These are phyloP conservation scores for Yamadazyma conglobata DNA, from an alignment of 1,139 yeast species.

Conservation along the genomic window DNA sequence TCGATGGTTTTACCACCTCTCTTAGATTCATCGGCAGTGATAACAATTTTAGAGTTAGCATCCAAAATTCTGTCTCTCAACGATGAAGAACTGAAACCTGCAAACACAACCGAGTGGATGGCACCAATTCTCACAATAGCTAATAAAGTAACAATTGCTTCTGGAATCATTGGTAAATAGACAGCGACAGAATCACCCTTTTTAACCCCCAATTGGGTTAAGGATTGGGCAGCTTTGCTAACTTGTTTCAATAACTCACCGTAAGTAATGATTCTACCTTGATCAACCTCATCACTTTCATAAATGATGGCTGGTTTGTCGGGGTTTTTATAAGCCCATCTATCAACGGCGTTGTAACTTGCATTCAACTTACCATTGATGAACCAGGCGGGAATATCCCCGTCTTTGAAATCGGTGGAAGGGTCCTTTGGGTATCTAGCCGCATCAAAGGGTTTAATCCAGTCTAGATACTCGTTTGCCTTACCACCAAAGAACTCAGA, in stretches of 20 bases:
- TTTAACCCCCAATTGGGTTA: slow-evolving; percentile 62
- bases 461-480: slow-evolving; percentile 55
- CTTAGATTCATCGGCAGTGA: slow-evolving; percentile 94
- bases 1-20: slow-evolving; percentile 94
- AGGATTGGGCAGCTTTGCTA: slow-evolving; percentile 66
- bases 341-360: slow-evolving; percentile 72
- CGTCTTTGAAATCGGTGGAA: slow-evolving; percentile 53
- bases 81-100: slow-evolving; percentile 95
- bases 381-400: slow-evolving; percentile 76
- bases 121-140: slow-evolving; percentile 97
- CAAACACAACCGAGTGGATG: slow-evolving; percentile 92
- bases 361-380: slow-evolving; percentile 76
- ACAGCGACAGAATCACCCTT: slow-evolving; percentile 97
- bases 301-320: slow-evolving; percentile 72
- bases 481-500: slow-evolving; percentile 58
- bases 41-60: slow-evolving; percentile 83
- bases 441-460: slow-evolving; percentile 61
- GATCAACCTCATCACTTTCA: slow-evolving; percentile 74
- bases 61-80: slow-evolving; percentile 87
- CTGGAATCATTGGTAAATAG: slow-evolving; percentile 96
- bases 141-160: slow-evolving; percentile 89
- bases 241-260: slow-evolving; percentile 70
- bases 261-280: slow-evolving; percentile 62
- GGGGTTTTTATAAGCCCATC: slow-evolving; percentile 73
- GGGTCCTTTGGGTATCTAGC: slow-evolving; percentile 54